phyloP scores from a whole-genome alignment of 2,329 filamentous ascomycete genomes.

The Zalaria obscura region DNA sequence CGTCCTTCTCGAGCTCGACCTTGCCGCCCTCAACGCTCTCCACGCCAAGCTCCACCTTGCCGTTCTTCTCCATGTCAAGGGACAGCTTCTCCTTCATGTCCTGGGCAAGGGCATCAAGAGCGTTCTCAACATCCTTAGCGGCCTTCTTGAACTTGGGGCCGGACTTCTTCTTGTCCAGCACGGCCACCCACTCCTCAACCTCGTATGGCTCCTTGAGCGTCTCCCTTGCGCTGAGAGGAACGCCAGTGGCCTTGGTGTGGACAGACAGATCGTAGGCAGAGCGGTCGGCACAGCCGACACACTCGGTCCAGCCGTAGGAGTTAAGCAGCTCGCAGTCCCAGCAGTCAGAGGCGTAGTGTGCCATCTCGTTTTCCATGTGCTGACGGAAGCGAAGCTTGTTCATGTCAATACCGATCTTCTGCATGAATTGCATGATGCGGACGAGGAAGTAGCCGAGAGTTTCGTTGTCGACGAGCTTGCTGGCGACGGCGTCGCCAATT shows the following conservation, averaged over 20 bases:
- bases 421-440: constrained; percentile 79
- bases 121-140: constrained; percentile 69
- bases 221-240: constrained; percentile 73
- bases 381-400: constrained; percentile 90
- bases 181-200: constrained; percentile 76
- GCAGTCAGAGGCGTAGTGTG: constrained; percentile 92
- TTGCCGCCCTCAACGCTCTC: constrained; percentile 52
- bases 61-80: constrained; percentile 55
- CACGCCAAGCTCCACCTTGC: constrained; percentile 67
- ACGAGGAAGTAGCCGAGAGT: constrained; percentile 96
- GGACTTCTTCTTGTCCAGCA: constrained; percentile 90
- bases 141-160: constrained; percentile 94
- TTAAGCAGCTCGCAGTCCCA: constrained; percentile 94
- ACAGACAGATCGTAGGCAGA: constrained; percentile 90
- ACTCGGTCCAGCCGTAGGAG: constrained; percentile 94
- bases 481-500: constrained; percentile 74
- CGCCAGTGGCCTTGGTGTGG: constrained; percentile 84
- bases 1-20: constrained; percentile 64
- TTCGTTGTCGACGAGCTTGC: constrained; percentile 84
- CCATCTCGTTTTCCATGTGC: constrained; percentile 84
- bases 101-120: constrained; percentile 62
- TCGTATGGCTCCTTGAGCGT: constrained; percentile 61
- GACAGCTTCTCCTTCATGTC: constrained; percentile 68
- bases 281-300: constrained; percentile 89
- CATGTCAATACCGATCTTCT: constrained; percentile 75